Percentiles rank a stretch among this genome's conserved stretches.
Evolutionary conservation across 495 filamentous ascomycete species (phyloP).

Genomic region (Penicillium psychrofluorescens): DNA sequence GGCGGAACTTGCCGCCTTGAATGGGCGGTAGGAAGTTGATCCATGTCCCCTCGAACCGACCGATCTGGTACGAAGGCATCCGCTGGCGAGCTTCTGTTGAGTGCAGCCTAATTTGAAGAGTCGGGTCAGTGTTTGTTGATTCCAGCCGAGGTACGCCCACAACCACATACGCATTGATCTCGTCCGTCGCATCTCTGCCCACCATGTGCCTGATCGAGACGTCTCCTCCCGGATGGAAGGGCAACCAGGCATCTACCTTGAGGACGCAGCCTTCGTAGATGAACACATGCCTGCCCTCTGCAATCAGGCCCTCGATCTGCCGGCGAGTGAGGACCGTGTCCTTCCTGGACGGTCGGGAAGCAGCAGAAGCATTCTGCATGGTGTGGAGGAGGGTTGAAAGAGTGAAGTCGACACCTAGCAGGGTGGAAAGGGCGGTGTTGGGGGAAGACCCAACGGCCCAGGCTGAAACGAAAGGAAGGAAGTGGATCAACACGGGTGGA

Average conservation of each 20-base stretch:
- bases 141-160: not conserved
- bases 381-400: slow-evolving; percentile 3
- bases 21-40: slow-evolving; percentile 86
- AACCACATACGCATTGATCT: slow-evolving; percentile 75
- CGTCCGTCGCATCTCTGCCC: slow-evolving; percentile 92
- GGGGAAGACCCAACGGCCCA: too few species aligned
- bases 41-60: slow-evolving; percentile 76
- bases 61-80: slow-evolving; percentile 82
- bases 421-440: not conserved
- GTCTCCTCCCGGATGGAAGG: slow-evolving; percentile 87
- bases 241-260: slow-evolving; percentile 80
- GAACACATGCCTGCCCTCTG: slow-evolving; percentile 73
- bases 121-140: not conserved
- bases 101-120: slow-evolving; percentile 56
- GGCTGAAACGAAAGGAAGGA: slow-evolving; percentile 11
- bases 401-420: not conserved
- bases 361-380: slow-evolving; percentile 13
- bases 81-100: slow-evolving; percentile 66
- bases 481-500: slow-evolving; percentile 13
- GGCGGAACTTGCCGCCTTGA: slow-evolving; percentile 80
- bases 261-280: slow-evolving; percentile 76
- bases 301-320: slow-evolving; percentile 81
- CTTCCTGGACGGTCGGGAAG: slow-evolving; percentile 26
- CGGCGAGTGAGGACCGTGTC: slow-evolving; percentile 56
- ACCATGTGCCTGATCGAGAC: slow-evolving; percentile 94